A percentile compares a stretch with the other conserved stretches of the same genome.
phyloP scores from a whole-genome alignment of 805 yeast genomes.

The Komagataella phaffii region DNA sequence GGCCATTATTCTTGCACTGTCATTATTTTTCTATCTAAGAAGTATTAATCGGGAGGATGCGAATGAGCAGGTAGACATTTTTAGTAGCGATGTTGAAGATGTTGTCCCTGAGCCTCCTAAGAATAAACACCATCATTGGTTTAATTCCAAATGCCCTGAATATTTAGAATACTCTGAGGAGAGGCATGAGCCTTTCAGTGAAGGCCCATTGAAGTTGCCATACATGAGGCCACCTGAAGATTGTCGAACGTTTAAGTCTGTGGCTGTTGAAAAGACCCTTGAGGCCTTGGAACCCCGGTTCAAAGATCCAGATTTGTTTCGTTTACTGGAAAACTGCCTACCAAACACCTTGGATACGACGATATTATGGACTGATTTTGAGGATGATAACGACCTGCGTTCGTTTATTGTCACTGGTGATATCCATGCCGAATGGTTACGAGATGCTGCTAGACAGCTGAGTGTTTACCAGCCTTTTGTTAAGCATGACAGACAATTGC shows the following conservation, averaged over 20 bases:
- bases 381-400: constrained; percentile 23
- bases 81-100: background rate
- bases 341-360: constrained; percentile 89
- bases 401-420: constrained; percentile 86
- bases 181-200: constrained; percentile 42
- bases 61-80: background rate
- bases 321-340: constrained; percentile 68
- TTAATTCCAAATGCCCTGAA: constrained; percentile 32
- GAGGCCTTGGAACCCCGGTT: constrained; percentile 34
- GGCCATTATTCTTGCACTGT: background rate
- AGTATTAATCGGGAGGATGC: background rate
- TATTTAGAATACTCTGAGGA: constrained; percentile 46
- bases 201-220: constrained; percentile 45
- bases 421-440: constrained; percentile 85
- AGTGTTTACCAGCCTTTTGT: constrained; percentile 59
- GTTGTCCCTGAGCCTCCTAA: background rate
- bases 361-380: constrained; percentile 48
- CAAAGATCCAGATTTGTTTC: constrained; percentile 50
- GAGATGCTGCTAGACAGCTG: constrained; percentile 79
- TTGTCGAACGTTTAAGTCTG: constrained; percentile 64
- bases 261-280: constrained; percentile 48
- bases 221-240: constrained; percentile 60
- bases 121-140: background rate
- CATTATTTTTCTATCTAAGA: background rate
- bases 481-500: constrained; percentile 32